These are phyloP conservation scores for Entophlyctis luteolus DNA, from an alignment of 192 early-diverging fungal genomes.

Conservation along the genomic window DNA sequence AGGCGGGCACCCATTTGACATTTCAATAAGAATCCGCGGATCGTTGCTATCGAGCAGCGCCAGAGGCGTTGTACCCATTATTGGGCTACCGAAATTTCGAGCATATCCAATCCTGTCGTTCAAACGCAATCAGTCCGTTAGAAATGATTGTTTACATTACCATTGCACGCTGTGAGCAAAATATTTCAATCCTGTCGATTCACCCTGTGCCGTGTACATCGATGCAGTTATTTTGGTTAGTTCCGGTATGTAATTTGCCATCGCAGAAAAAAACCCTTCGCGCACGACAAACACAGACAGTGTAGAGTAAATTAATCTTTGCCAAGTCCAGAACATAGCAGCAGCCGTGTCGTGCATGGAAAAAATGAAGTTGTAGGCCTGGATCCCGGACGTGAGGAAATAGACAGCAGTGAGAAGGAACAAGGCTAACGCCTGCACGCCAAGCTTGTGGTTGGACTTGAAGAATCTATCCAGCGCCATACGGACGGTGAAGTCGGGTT, in stretches of 20 bases:
- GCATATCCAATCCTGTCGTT: conserved; percentile 12
- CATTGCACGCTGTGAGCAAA: not conserved
- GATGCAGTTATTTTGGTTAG: not conserved
- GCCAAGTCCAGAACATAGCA: conserved; percentile 12
- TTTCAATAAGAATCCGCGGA: conserved; percentile 9
- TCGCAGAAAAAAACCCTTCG: conserved; percentile 7
- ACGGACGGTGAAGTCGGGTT: not conserved
- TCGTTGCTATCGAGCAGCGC: not conserved
- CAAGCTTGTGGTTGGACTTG: conserved; percentile 4
- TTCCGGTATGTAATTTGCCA: not conserved
- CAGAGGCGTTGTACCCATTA: not conserved
- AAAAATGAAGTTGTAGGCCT: not conserved
- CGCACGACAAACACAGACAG: not conserved
- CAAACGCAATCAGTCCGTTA: not conserved
- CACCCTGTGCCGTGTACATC: not conserved
- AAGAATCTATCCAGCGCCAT: conserved; percentile 1
- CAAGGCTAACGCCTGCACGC: not conserved
- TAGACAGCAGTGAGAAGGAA: not conserved
- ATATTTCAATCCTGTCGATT: not conserved
- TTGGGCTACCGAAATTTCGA: conserved; percentile 7
- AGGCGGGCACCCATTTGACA: conserved; percentile 26
- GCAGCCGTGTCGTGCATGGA: conserved; percentile 8
- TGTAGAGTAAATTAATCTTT: conserved; percentile 14
- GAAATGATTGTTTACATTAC: not conserved
- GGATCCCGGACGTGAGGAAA: not conserved